Evolutionary conservation across 2,329 filamentous ascomycete genomes (phyloP), one percentile per base, ranked within the genome.

Genomic region (Emericellopsis cladophorae): DNA sequence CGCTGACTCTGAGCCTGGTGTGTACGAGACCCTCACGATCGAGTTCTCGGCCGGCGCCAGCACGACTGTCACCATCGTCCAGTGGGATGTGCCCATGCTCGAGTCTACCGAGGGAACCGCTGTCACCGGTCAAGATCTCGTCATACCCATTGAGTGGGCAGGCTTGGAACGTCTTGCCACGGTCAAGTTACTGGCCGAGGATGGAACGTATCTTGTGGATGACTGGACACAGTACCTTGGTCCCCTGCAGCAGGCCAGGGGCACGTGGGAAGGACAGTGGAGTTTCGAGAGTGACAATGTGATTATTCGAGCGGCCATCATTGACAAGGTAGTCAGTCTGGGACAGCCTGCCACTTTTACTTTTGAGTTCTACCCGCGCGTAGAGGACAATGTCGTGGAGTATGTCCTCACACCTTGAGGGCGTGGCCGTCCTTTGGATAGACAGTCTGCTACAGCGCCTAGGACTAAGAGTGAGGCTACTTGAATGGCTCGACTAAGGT

Each of bases 191-290:
- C 1, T 40, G 11, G 31, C 32, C 5, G 32, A 49, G 2, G 68
- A 73, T 44, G 71, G 70, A 1, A 60, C 54, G 7, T 72, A 64
- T 40, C 50, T 79, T 7, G 61, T 72, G 4, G 74, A 79, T 46
- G 64, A 69, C 39, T 79, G 70, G 70, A 79, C 74, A 0, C 53
- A 63, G 48, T 73, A 62, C 24, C 54, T 77, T 2, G 67, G 68
- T 0, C 60, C 66, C 3, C 51, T 79, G 21, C 71, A 77, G 49
- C 61, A 72, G 46, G 66, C 56, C 11, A 51, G 61, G 14, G 65
- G 59, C 46, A 76, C 73, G 3, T 75, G 66, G 42, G 58, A 51
- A 8, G 60, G 53, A 16, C 70, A 74, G 42, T 78, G 67, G 64
- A 65, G 67, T 39, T 76, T 65, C 58, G 66, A 72, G 44, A 59